Evolutionary conservation across 139 green algal species (phyloP), one percentile per base, ranked within the genome.

Genomic region (Zygnema circumcarinatum): DNA sequence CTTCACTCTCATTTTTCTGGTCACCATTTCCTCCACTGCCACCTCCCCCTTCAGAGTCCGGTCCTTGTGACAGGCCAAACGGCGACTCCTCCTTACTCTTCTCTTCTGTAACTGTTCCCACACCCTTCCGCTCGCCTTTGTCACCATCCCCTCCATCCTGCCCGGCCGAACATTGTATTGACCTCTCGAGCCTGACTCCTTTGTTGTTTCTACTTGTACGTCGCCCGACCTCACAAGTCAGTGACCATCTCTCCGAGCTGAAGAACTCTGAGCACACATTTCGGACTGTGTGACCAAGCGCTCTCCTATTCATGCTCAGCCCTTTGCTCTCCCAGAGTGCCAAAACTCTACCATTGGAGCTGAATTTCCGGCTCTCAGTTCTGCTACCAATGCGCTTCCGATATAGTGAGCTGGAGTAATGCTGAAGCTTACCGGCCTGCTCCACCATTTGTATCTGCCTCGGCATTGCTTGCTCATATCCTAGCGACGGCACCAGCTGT

Each of bases 1-100:
- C 33, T 29, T 86, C 22, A n/a, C 2, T 33, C n/a, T 86, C 25
- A 3, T 32, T 31, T 42, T 56, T 40, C 38, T 73, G 74, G 2
- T 35, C 69, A 29, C 76, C 47, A 83, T 83, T 52, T 76, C 76
- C 76, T 81, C 16, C 52, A 62, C 16, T 62, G 16, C 16, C 47
- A 62, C 47, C 47, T 25, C 47, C 47, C 16, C 47, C 47, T 16
- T 62, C 47, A 25, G 47, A 62, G 7, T 16, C 47, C 16, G 7
- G 47, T 62, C 47, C 47, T 16, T 62, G 47, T 16, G 47, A 62
- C 16, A 62, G 47, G 47, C 47, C 47, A 7, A 62, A 16, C 16
- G 7, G 47, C 47, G 7, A 16, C 47, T 62, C 47, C 16, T 62
- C 47, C 47, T 62, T 62, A n/a, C n/a, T n/a, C 16, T 62, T 62